Conservation (phyloP, 108 stramenopile genomes). For the Stephanodiscus minutulus region DNA sequence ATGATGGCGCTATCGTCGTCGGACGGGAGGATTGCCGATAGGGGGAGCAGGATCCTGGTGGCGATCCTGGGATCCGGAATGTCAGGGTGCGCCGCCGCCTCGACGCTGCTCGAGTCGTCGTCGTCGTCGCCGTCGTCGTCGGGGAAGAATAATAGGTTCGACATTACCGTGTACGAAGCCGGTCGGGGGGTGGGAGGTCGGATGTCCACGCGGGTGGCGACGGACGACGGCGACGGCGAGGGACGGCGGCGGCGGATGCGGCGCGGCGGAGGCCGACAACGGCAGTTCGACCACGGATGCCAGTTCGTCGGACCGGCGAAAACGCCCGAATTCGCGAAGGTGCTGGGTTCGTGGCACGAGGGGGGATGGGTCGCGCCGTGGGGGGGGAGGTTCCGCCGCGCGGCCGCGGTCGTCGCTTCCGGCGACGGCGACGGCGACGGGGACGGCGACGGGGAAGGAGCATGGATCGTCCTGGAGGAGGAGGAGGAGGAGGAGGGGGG, state of each 20-base stretch:
- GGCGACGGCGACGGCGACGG: background rate
- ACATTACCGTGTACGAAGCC: slow-evolving; percentile 37
- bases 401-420: no score
- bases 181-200: slow-evolving; percentile 46
- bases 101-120: slow-evolving; percentile 24
- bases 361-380: slow-evolving; percentile 31
- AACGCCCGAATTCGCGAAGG: slow-evolving; percentile 28
- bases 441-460: background rate
- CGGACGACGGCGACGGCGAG: background rate
- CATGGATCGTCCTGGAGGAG: background rate
- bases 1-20: no score
- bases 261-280: background rate
- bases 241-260: slow-evolving; percentile 2
- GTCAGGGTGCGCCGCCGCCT: slow-evolving; percentile 35
- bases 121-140: background rate
- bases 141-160: slow-evolving; percentile 3
- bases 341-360: slow-evolving; percentile 23
- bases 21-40: no score
- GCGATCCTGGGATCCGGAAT: slow-evolving; percentile 45
- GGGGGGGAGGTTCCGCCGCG: slow-evolving; percentile 24
- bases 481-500: slow-evolving; percentile 17
- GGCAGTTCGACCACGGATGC: slow-evolving; percentile 45
- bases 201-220: slow-evolving; percentile 41
- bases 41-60: slow-evolving; percentile 4
- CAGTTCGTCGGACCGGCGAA: slow-evolving; percentile 35